Conservation (phyloP, 1,284 basidiomycete genomes). For the Pseudozyma tsukubaensis region DNA sequence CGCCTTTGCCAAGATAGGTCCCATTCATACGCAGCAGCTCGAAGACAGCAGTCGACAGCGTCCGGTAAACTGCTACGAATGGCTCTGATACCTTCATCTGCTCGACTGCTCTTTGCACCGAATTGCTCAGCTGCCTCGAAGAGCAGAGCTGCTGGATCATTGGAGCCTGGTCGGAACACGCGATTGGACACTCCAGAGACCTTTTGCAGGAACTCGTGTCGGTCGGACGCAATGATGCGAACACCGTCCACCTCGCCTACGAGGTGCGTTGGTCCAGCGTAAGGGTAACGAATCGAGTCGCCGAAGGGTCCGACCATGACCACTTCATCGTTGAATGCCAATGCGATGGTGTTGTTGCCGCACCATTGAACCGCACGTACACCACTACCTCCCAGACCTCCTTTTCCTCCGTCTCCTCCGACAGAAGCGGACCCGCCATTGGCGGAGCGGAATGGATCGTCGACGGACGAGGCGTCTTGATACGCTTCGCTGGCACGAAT, state of each 20-base stretch:
- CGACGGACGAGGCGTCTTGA: slow-evolving; percentile 32
- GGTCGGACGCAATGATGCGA: slow-evolving; percentile 81
- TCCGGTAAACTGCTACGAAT: slow-evolving; percentile 81
- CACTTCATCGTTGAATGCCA: slow-evolving; percentile 84
- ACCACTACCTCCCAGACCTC: slow-evolving; percentile 57
- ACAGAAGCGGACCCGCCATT: neutral
- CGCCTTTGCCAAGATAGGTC: slow-evolving; percentile 88
- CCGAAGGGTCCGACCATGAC: slow-evolving; percentile 91
- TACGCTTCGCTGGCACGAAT: slow-evolving; percentile 52
- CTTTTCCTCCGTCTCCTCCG: slow-evolving; percentile 14
- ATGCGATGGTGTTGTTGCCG: slow-evolving; percentile 90
- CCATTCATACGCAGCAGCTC: slow-evolving; percentile 92
- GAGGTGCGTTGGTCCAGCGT: slow-evolving; percentile 80
- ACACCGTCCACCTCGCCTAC: slow-evolving; percentile 89
- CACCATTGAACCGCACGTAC: slow-evolving; percentile 81
- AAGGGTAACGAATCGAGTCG: slow-evolving; percentile 86
- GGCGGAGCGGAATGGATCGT: slow-evolving; percentile 30
- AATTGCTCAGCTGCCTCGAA: slow-evolving; percentile 93
- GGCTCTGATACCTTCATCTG: slow-evolving; percentile 89
- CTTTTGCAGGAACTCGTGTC: slow-evolving; percentile 91
- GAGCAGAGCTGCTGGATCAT: slow-evolving; percentile 88
- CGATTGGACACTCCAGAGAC: slow-evolving; percentile 69
- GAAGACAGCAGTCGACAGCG: slow-evolving; percentile 91
- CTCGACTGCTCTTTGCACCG: slow-evolving; percentile 82
- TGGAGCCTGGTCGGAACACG: slow-evolving; percentile 88